Evolutionary conservation across 306 rosid genomes (phyloP).

Genomic region (Albizia julibrissin): DNA sequence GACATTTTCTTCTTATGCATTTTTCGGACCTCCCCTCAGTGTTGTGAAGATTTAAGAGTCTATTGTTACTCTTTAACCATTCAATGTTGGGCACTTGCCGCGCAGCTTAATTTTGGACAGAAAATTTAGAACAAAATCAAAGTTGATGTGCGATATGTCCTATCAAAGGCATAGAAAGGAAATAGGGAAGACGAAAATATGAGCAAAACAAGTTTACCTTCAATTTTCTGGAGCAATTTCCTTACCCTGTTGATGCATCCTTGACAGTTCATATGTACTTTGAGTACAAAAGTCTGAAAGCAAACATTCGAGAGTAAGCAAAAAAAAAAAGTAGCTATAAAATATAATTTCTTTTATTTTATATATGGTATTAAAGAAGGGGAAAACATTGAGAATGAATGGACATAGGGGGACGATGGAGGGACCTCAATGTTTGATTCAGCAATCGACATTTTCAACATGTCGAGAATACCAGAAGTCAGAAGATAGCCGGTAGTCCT

Average conservation of each 20-base stretch:
- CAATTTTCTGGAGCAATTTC: constrained; percentile 50
- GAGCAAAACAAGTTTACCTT: constrained; percentile 40
- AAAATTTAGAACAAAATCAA: not conserved
- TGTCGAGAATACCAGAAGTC: too few relatives aligned
- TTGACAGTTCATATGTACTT: constrained; percentile 59
- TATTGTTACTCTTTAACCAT: not conserved
- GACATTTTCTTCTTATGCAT: too few relatives aligned
- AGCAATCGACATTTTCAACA: too few relatives aligned
- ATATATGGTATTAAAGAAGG: too few relatives aligned
- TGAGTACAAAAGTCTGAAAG: constrained; percentile 49
- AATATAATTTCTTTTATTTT: too few relatives aligned
- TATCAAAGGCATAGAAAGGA: not conserved
- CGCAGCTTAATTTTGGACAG: not conserved
- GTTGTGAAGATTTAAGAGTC: constrained; percentile 4
- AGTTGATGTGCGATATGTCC: not conserved
- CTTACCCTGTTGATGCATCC: constrained; percentile 57
- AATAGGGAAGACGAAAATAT: not conserved
- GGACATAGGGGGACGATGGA: too few relatives aligned
- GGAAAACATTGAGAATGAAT: too few relatives aligned
- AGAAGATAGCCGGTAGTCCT: too few relatives aligned
- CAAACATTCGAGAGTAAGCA: constrained; percentile 2
- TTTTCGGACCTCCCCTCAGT: not conserved
- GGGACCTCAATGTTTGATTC: too few relatives aligned
- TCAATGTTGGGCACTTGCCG: not conserved
- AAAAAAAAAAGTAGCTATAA: not conserved